Conservation (phyloP, 371 early-diverging fungal genomes). For the Rhizopus arrhizus region DNA sequence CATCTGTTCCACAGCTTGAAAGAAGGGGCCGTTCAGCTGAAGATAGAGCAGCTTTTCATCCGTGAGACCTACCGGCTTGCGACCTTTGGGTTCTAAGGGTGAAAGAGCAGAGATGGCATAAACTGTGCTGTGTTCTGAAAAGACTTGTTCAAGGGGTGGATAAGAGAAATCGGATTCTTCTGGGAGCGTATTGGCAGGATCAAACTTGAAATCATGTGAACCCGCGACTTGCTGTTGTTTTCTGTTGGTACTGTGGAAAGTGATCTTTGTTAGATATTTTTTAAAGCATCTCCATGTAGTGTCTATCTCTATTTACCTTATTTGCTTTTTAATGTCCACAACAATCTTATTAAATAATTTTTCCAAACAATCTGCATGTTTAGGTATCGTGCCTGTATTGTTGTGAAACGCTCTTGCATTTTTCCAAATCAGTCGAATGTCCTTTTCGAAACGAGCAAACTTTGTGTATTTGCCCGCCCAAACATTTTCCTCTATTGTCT, state of each 20-base stretch:
- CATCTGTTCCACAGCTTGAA: conserved; percentile 44
- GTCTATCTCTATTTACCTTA: conserved; percentile 21
- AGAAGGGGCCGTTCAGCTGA: conserved; percentile 49
- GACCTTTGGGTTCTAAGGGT: conserved; percentile 41
- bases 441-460: conserved; percentile 48
- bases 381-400: conserved; percentile 40
- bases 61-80: conserved; percentile 31
- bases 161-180: conserved; percentile 39
- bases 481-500: conserved; percentile 44
- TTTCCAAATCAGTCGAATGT: conserved; percentile 48
- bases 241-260: conserved; percentile 2
- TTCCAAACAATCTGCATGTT: conserved; percentile 43
- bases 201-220: conserved; percentile 33
- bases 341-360: conserved; percentile 43
- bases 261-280: background rate
- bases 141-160: conserved; percentile 32
- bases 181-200: conserved; percentile 30
- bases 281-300: background rate
- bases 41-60: conserved; percentile 39
- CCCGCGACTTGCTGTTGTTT: conserved; percentile 21
- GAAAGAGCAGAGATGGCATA: conserved; percentile 49
- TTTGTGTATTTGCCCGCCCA: conserved; percentile 49
- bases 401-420: conserved; percentile 47
- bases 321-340: conserved; percentile 35
- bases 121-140: conserved; percentile 37